These are phyloP conservation scores for Trichoderma pleuroti DNA, from an alignment of 2,329 filamentous ascomycete genomes.

Conservation along the genomic window DNA sequence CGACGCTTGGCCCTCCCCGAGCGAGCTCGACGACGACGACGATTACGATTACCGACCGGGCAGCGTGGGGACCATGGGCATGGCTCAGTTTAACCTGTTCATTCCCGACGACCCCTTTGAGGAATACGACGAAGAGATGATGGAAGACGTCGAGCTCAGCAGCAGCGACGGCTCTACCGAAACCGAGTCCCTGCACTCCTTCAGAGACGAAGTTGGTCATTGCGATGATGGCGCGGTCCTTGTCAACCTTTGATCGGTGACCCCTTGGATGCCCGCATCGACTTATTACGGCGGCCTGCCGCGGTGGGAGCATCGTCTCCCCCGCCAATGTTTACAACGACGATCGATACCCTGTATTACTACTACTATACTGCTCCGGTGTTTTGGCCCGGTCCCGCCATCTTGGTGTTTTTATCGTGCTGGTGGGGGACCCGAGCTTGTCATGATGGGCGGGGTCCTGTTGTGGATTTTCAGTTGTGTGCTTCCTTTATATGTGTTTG, in stretches of 20 bases:
- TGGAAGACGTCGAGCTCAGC: constrained; percentile 27
- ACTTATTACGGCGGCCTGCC: not conserved
- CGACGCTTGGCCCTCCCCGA: constrained; percentile 12
- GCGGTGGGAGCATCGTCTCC: not conserved
- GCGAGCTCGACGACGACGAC: not conserved
- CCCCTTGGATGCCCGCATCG: not conserved
- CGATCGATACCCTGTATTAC: not conserved
- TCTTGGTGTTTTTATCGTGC: not conserved
- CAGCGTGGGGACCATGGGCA: constrained; percentile 27
- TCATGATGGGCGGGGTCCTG: constrained; percentile 6
- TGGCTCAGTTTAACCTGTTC: constrained; percentile 30
- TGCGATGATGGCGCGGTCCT: constrained; percentile 25
- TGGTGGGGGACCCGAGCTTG: constrained; percentile 7
- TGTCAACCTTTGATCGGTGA: constrained; percentile 21
- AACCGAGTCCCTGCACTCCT: not conserved
- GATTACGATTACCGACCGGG: not conserved
- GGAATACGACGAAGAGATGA: constrained; percentile 40
- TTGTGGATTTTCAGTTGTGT: constrained; percentile 30
- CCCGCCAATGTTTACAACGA: not conserved
- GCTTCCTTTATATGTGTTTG: constrained; percentile 16
- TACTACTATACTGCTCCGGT: not conserved
- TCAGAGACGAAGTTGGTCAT: not conserved
- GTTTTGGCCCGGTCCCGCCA: not conserved
- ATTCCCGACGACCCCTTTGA: constrained; percentile 33
- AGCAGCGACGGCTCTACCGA: constrained; percentile 21